Evolutionary conservation across 176 grass and related monocot genomes (phyloP).

Genomic region (Oryza meridionalis): DNA sequence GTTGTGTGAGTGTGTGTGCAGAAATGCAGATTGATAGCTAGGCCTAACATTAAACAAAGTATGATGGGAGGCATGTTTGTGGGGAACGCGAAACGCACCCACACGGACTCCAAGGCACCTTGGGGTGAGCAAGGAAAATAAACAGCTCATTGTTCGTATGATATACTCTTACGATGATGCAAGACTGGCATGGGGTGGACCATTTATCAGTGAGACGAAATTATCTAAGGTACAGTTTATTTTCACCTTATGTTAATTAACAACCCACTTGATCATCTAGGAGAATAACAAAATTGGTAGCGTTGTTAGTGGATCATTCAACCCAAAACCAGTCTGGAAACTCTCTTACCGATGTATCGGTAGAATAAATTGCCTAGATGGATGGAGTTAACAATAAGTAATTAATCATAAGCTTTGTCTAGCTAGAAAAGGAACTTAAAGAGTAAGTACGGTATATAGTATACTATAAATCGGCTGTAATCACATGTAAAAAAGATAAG

Average conservation of each 20-base stretch:
- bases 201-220: background rate
- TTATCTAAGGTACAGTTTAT: background rate
- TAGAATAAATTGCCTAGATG: conserved; percentile 33
- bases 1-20: conserved; percentile 1
- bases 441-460: too few relatives aligned
- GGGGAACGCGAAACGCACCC: conserved; percentile 51
- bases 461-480: too few relatives aligned
- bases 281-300: background rate
- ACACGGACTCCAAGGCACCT: conserved; percentile 46
- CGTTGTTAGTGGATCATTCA: conserved; percentile 38
- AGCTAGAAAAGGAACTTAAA: background rate
- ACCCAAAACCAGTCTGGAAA: background rate
- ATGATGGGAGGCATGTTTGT: conserved; percentile 44
- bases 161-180: background rate
- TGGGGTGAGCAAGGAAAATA: conserved; percentile 27
- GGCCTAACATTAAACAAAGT: conserved; percentile 18
- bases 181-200: background rate
- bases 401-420: conserved; percentile 35
- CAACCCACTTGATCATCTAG: background rate
- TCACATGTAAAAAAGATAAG: too few relatives aligned
- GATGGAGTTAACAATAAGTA: conserved; percentile 45
- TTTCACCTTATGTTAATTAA: background rate
- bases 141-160: background rate
- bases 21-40: background rate
- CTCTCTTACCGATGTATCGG: conserved; percentile 26